Evolutionary conservation across 352 stramenopile species (phyloP).

Genomic region (Phytophthora pisi): DNA sequence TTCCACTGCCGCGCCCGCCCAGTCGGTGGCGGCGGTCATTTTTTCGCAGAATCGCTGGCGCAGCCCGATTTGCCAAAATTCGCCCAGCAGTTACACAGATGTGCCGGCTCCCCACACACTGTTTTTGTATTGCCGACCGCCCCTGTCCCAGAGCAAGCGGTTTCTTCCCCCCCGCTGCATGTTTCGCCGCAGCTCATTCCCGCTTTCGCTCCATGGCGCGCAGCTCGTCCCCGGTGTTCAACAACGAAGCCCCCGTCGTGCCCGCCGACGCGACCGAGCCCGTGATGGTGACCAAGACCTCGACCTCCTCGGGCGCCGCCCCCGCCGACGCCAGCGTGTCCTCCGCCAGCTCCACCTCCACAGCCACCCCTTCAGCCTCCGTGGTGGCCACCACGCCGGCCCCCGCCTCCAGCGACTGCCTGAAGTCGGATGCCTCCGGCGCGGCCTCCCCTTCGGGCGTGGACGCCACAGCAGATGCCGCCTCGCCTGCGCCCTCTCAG

Average conservation of each 20-base stretch:
- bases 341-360: conserved; percentile 33
- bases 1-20: neutral
- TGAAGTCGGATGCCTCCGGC: conserved; percentile 12
- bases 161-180: conserved; percentile 40
- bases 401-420: conserved; percentile 34
- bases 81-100: conserved; percentile 37
- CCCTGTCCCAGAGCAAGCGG: conserved; percentile 39
- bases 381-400: conserved; percentile 29
- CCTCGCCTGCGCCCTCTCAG: neutral
- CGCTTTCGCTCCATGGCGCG: conserved; percentile 56
- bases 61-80: conserved; percentile 35
- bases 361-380: conserved; percentile 34
- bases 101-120: conserved; percentile 23
- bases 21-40: conserved; percentile 1
- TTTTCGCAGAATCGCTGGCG: conserved; percentile 23
- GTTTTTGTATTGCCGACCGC: conserved; percentile 36
- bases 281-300: conserved; percentile 44
- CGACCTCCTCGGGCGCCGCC: conserved; percentile 31
- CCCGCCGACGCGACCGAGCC: conserved; percentile 27
- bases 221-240: conserved; percentile 69
- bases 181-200: conserved; percentile 36
- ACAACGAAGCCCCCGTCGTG: conserved; percentile 51
- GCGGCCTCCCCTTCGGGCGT: conserved; percentile 27
- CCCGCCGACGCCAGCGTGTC: conserved; percentile 37
- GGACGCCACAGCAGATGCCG: conserved; percentile 17